phyloP scores from a whole-genome alignment of 208 protist species.

The Wallacemonas sp. region DNA sequence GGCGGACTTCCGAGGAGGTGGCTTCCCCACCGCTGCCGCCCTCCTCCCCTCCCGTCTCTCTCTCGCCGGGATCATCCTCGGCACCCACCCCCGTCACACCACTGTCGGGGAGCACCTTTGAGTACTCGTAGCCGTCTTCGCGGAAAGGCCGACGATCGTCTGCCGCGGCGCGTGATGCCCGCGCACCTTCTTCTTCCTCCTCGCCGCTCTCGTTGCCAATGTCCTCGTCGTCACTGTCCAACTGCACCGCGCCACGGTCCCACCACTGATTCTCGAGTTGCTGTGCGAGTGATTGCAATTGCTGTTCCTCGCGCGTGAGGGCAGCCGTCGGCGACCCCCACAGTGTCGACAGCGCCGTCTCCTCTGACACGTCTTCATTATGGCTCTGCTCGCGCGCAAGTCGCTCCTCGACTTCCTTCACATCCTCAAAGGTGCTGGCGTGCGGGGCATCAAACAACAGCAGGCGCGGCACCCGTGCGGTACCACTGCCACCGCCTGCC shows the following conservation, averaged over 20 bases:
- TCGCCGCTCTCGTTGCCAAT: slow-evolving; percentile 15
- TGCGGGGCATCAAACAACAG: slow-evolving; percentile 78
- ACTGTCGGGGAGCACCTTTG: neutral
- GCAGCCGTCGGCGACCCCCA: neutral
- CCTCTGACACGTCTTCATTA: neutral
- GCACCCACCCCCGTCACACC: neutral
- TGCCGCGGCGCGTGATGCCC: neutral
- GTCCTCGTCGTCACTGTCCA: slow-evolving; percentile 14
- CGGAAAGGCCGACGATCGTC: neutral
- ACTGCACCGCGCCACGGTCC: slow-evolving; percentile 3
- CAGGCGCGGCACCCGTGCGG: slow-evolving; percentile 57
- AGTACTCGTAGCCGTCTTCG: slow-evolving; percentile 9
- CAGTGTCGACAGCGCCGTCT: neutral
- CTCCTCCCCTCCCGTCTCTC: neutral
- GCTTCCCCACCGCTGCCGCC: neutral
- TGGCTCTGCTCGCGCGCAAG: neutral
- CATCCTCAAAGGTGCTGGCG: slow-evolving; percentile 41
- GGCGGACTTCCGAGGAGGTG: neutral
- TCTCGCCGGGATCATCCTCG: neutral
- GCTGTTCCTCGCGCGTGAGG: slow-evolving; percentile 1
- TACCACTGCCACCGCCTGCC: neutral
- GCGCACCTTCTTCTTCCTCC: neutral
- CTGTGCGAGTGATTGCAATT: neutral
- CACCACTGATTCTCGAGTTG: slow-evolving; percentile 7
- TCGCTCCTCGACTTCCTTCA: slow-evolving; percentile 4